phyloP scores from a whole-genome alignment of 2,329 filamentous ascomycete genomes.

The Xylaria sp. region DNA sequence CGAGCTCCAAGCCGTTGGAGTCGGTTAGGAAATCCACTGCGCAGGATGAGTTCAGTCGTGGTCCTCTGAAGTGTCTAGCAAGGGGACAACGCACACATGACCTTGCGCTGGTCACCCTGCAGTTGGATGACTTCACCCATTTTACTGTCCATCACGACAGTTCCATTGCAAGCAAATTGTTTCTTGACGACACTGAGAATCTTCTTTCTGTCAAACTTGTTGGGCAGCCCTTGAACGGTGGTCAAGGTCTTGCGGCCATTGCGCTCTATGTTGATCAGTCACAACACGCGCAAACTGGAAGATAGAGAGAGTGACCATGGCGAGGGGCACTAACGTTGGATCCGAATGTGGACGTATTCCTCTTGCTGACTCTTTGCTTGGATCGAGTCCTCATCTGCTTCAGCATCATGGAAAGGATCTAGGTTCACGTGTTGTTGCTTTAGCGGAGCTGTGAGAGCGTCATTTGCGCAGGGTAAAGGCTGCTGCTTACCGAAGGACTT shows the following conservation, averaged over 20 bases:
- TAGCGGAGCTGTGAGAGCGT: constrained; percentile 30
- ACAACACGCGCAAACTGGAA: background rate
- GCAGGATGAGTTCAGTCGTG: constrained; percentile 21
- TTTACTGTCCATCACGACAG: constrained; percentile 93
- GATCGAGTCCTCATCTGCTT: constrained; percentile 94
- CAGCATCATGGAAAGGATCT: constrained; percentile 97
- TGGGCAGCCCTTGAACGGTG: constrained; percentile 97
- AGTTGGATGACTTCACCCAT: constrained; percentile 99
- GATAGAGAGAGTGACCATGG: background rate
- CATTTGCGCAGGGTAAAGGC: constrained; percentile 27
- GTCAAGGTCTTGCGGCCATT: constrained; percentile 99
- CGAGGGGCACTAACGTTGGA: constrained; percentile 80
- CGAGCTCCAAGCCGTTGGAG: constrained; percentile 92
- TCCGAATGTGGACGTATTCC: constrained; percentile 99
- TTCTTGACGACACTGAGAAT: constrained; percentile 72
- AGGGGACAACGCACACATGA: constrained; percentile 68
- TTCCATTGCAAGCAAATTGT: constrained; percentile 93
- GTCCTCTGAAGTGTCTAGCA: background rate
- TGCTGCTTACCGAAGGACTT: constrained; percentile 85
- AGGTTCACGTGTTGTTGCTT: constrained; percentile 37
- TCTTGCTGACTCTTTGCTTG: constrained; percentile 90
- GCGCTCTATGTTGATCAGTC: constrained; percentile 74
- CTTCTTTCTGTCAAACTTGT: constrained; percentile 99
- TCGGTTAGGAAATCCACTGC: constrained; percentile 88
- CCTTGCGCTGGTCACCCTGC: constrained; percentile 98